Base-by-base conservation (phyloP, 306 rosid species). In the Pterocarpus macrocarpus region DNA sequence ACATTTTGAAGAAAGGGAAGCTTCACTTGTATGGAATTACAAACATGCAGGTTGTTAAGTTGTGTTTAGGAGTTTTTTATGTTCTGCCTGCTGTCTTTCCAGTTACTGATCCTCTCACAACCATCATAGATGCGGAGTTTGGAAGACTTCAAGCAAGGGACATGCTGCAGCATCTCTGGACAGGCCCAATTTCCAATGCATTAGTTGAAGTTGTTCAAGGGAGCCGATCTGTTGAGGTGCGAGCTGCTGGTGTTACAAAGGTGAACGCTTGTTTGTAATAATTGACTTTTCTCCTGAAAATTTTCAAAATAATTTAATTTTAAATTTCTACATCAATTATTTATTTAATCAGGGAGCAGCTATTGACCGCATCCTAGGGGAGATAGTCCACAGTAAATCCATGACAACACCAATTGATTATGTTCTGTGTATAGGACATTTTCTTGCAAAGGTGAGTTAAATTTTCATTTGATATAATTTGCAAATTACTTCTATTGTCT, bases 21-120 rank as follows among this genome's bases (percentile, higher is more conserved):
- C 99, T 78, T 95, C 99, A 68, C 97, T 95, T 83, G 99, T 95
- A 30, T 95, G 99, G 99, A 95, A 91, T 82, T 95, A 95, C 86
- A 92, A 90, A 88, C 92, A 92, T 85, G 91, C 99, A 86, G 99
- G 99, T 95, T 71, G 64, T 34, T 35, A 8, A 55, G 47, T 58
- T 72, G 55, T 39, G 8, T 49, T 73, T 80, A 5, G 15, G 70
- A n/a, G 16, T 34, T 47, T 34, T 38, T 56, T 9, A 8, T 22
- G 22, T 36, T 79, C 50, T 43, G 32, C 85, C 33, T 80, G 39
- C 44, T 58, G 32, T 84, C 43, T 69, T 61, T 43, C 81, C 44
- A 64, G 69, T 73, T 80, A 82, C 61, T 81, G 55, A 55, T 71
- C 50, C 30, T 59, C 64, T 52, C 75, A 67, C 70, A 58, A 72